phyloP scores from a whole-genome alignment of 768 basidiomycete genomes.

The Suillus variegatus region DNA sequence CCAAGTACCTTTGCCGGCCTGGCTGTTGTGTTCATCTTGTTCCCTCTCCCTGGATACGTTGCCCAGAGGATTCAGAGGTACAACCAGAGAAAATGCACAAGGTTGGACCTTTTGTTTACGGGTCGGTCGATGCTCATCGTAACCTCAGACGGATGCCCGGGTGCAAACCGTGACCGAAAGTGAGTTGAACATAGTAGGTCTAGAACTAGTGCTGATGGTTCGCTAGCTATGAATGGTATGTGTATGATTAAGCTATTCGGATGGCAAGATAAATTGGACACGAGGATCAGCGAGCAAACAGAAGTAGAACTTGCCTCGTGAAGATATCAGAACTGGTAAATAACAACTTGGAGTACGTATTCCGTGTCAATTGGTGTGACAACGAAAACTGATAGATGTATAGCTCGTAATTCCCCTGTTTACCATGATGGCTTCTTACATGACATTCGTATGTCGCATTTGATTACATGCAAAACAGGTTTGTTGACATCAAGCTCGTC shows the following conservation, averaged over 20 bases:
- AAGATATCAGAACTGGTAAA: conserved; percentile 48
- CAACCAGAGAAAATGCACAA: conserved; percentile 55
- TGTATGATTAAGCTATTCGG: conserved; percentile 76
- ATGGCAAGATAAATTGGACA: conserved; percentile 59
- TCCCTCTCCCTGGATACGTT: conserved; percentile 61
- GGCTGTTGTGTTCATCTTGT: conserved; percentile 46
- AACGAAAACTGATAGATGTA: not conserved
- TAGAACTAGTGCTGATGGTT: conserved; percentile 6
- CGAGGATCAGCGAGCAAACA: conserved; percentile 54
- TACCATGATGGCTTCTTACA: conserved; percentile 67
- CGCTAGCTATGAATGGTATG: conserved; percentile 51
- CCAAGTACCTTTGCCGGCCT: conserved; percentile 54
- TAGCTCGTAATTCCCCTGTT: conserved; percentile 61
- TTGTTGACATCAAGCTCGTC: not conserved
- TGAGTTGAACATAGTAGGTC: conserved; percentile 25
- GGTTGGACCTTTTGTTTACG: conserved; percentile 7
- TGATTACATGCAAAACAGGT: not conserved
- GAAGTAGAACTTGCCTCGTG: conserved; percentile 57
- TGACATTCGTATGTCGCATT: conserved; percentile 48
- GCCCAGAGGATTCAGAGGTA: conserved; percentile 44
- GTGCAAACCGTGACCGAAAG: conserved; percentile 64
- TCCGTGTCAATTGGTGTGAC: not conserved
- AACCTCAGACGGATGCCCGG: conserved; percentile 52
- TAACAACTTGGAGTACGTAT: conserved; percentile 30
- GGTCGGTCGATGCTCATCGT: not conserved